Evolutionary conservation across 306 rosid species (phyloP).

Genomic region (Lotus japonicus): DNA sequence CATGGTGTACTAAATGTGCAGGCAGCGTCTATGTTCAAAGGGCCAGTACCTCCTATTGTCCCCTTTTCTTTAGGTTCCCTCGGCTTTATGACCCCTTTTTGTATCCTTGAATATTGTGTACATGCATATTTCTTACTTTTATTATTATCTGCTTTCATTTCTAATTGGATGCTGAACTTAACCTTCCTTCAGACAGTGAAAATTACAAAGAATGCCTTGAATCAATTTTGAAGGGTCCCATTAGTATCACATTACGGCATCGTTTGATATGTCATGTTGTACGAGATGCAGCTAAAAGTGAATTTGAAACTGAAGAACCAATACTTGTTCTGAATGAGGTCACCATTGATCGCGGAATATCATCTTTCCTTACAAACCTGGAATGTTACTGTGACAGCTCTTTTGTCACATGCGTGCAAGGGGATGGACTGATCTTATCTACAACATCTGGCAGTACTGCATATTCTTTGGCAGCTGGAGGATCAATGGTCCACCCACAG

Average conservation of each 20-base stretch:
- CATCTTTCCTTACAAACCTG: slow-evolving; percentile 86
- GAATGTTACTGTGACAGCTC: slow-evolving; percentile 92
- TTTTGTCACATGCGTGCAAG: slow-evolving; percentile 92
- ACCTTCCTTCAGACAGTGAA: slow-evolving; percentile 80
- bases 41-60: slow-evolving; percentile 94
- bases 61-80: slow-evolving; percentile 94
- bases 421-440: slow-evolving; percentile 87
- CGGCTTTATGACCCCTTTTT: slow-evolving; percentile 94
- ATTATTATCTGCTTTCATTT: not conserved
- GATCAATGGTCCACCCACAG: slow-evolving; percentile 99
- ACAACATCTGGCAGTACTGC: slow-evolving; percentile 98
- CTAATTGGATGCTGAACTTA: slow-evolving; percentile 37
- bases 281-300: slow-evolving; percentile 75
- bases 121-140: not conserved
- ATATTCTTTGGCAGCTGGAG: slow-evolving; percentile 97
- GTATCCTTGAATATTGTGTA: slow-evolving; percentile 58
- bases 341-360: slow-evolving; percentile 94
- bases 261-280: slow-evolving; percentile 77
- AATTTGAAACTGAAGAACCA: slow-evolving; percentile 82
- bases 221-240: slow-evolving; percentile 79
- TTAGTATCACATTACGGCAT: slow-evolving; percentile 80
- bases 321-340: slow-evolving; percentile 86
- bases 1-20: slow-evolving; percentile 37
- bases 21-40: slow-evolving; percentile 99
- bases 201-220: slow-evolving; percentile 70